These are phyloP conservation scores for Artomyces pyxidatus DNA, from an alignment of 768 basidiomycete genomes.

Conservation along the genomic window DNA sequence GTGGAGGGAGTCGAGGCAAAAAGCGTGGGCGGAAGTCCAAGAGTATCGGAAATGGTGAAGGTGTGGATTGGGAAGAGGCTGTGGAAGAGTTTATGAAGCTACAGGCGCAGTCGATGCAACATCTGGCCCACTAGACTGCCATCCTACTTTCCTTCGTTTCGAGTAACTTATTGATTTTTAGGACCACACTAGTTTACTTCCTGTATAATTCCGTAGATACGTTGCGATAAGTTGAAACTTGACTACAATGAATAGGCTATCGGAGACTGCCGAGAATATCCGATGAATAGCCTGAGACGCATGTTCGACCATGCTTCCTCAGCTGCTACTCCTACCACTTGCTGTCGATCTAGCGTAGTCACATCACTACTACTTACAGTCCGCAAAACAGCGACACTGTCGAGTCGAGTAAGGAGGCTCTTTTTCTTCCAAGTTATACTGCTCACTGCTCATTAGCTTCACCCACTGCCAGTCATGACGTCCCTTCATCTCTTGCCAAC, in stretches of 20 bases:
- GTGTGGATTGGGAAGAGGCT: constrained; percentile 9
- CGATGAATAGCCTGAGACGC: neutral
- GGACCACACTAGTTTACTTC: neutral
- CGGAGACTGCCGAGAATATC: neutral
- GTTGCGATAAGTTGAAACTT: neutral
- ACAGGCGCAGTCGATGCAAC: neutral
- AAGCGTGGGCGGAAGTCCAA: constrained; percentile 2
- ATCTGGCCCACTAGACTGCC: neutral
- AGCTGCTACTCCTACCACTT: no score
- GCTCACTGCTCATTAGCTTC: no score
- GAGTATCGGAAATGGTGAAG: neutral
- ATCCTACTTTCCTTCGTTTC: neutral
- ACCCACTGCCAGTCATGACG: no score
- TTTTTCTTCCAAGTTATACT: no score
- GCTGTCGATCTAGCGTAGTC: no score
- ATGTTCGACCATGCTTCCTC: no score
- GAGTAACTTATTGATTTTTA: neutral
- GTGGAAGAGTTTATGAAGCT: constrained; percentile 3
- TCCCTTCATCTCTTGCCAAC: no score
- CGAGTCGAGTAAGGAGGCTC: no score
- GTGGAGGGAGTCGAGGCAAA: constrained; percentile 24
- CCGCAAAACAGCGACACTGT: no score
- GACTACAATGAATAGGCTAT: neutral
- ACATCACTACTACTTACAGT: no score
- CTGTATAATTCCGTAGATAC: neutral